Evolutionary conservation across 2,329 filamentous ascomycete genomes (phyloP).

Genomic region (Intubia oerlemansii): DNA sequence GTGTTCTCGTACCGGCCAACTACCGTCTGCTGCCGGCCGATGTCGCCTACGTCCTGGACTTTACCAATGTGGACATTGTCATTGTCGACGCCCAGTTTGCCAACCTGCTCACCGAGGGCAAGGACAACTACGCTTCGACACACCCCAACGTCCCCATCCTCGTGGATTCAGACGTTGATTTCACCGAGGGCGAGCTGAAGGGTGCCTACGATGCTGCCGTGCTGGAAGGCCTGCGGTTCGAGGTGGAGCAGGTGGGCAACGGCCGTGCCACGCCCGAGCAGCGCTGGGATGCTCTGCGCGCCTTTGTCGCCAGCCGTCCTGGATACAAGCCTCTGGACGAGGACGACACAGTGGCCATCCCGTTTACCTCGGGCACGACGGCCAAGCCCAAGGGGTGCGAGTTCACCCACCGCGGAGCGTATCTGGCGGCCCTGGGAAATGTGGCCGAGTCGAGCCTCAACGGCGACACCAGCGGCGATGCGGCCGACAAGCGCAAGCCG

Average conservation of each 20-base stretch:
- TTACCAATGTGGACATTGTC: slow-evolving; percentile 68
- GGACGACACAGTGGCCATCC: slow-evolving; percentile 63
- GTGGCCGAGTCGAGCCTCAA: slow-evolving; percentile 79
- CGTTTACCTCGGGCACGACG: slow-evolving; percentile 88
- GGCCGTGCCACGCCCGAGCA: slow-evolving; percentile 14
- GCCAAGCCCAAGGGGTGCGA: slow-evolving; percentile 82
- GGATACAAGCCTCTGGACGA: slow-evolving; percentile 35
- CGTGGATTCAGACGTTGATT: slow-evolving; percentile 65
- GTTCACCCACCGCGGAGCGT: slow-evolving; percentile 73
- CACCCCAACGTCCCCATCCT: slow-evolving; percentile 49
- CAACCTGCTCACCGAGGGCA: slow-evolving; percentile 27
- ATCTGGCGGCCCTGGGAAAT: slow-evolving; percentile 68
- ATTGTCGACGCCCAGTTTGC: slow-evolving; percentile 71
- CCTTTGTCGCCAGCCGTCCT: slow-evolving; percentile 19
- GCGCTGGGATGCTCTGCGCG: slow-evolving; percentile 60
- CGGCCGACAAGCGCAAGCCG: background rate
- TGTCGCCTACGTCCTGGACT: slow-evolving; percentile 75
- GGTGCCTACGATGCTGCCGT: slow-evolving; percentile 74
- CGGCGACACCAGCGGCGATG: slow-evolving; percentile 1
- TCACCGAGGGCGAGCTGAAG: slow-evolving; percentile 46
- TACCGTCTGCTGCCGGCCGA: slow-evolving; percentile 59
- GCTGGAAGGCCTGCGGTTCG: slow-evolving; percentile 55
- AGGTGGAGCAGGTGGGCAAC: slow-evolving; percentile 17
- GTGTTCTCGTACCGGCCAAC: slow-evolving; percentile 47
- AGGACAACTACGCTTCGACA: slow-evolving; percentile 34